phyloP scores from a whole-genome alignment of 331 rosid species.

The Quercus lobata region DNA sequence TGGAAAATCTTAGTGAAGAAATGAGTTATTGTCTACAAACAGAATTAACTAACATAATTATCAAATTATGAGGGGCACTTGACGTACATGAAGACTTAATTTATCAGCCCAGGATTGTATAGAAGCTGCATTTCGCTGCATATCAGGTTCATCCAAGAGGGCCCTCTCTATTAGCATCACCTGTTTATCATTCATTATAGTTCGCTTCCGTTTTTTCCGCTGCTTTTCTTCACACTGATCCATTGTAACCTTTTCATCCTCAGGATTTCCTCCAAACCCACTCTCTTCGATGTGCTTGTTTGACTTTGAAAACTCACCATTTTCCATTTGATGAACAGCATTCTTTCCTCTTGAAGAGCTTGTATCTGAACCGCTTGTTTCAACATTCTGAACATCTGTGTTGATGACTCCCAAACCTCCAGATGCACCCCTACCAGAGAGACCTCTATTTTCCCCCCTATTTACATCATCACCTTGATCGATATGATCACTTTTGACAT shows the following conservation, averaged over 20 bases:
- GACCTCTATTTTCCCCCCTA: conserved; percentile 44
- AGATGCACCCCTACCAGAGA: conserved; percentile 39
- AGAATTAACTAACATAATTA: conserved; percentile 7
- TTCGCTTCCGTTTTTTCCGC: conserved; percentile 86
- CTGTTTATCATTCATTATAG: conserved; percentile 84
- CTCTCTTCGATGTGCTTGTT: conserved; percentile 36
- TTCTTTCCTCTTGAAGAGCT: conserved; percentile 74
- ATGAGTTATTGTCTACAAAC: background rate
- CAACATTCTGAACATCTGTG: conserved; percentile 72
- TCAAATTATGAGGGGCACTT: conserved; percentile 16
- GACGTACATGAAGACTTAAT: conserved; percentile 74
- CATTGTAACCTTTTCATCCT: conserved; percentile 68
- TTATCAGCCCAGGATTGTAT: conserved; percentile 81
- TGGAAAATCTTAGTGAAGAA: conserved; percentile 31
- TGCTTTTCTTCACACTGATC: conserved; percentile 46
- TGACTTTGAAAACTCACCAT: conserved; percentile 48
- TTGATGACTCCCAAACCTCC: conserved; percentile 45
- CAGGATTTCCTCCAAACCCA: conserved; percentile 49
- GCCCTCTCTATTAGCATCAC: conserved; percentile 67
- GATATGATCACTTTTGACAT: conserved; percentile 37
- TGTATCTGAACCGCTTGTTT: conserved; percentile 91
- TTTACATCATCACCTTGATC: conserved; percentile 39
- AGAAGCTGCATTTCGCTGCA: conserved; percentile 77
- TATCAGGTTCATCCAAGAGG: conserved; percentile 80
- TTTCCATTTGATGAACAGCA: conserved; percentile 44